Evolutionary conservation across 2,329 filamentous ascomycete genomes (phyloP).

Genomic region (Alternaria gansuensis): DNA sequence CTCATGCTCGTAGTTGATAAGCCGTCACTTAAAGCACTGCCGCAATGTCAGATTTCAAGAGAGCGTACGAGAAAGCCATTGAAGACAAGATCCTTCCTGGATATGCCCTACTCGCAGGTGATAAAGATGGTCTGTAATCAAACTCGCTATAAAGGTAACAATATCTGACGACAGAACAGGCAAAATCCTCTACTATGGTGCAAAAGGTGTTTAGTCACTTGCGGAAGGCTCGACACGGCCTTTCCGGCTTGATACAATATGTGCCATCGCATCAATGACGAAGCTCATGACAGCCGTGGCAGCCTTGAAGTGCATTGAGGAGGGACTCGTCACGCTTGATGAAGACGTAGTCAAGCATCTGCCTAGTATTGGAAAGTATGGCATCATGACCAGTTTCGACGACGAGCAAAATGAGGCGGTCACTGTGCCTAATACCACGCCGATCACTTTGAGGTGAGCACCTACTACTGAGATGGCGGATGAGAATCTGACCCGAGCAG

Average conservation of each 20-base stretch:
- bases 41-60: slow-evolving; percentile 10
- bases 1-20: background rate
- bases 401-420: slow-evolving; percentile 29
- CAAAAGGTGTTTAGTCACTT: slow-evolving; percentile 12
- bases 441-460: slow-evolving; percentile 55
- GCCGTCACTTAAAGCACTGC: background rate
- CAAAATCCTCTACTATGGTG: slow-evolving; percentile 15
- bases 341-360: slow-evolving; percentile 25
- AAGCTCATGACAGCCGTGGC: slow-evolving; percentile 38
- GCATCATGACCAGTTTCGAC: slow-evolving; percentile 35
- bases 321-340: slow-evolving; percentile 35
- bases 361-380: slow-evolving; percentile 49
- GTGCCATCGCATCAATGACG: slow-evolving; percentile 60
- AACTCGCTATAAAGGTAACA: background rate
- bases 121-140: slow-evolving; percentile 11
- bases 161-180: background rate
- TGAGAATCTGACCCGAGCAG: background rate
- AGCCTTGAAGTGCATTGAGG: slow-evolving; percentile 34
- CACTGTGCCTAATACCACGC: slow-evolving; percentile 42
- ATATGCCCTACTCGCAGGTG: slow-evolving; percentile 18
- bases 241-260: slow-evolving; percentile 25
- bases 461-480: background rate
- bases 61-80: slow-evolving; percentile 10
- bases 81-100: slow-evolving; percentile 11
- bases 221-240: slow-evolving; percentile 8